phyloP scores from a whole-genome alignment of 2,329 filamentous ascomycete genomes.

The Zymoseptoria brevis region DNA sequence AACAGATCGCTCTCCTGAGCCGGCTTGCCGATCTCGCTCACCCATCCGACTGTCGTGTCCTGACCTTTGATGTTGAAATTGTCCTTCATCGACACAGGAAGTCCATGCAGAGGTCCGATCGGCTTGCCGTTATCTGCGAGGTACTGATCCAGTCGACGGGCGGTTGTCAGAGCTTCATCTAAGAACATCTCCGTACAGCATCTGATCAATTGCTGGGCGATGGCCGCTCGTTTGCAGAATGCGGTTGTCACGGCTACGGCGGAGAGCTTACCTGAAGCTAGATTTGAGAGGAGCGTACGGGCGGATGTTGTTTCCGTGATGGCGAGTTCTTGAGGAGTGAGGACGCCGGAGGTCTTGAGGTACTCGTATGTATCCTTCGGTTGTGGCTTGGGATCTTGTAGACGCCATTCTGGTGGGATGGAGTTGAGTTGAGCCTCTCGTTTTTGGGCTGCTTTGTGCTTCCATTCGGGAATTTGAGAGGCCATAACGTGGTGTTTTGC shows the following conservation, averaged over 20 bases:
- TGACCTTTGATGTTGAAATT: constrained; percentile 53
- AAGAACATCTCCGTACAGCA: constrained; percentile 40
- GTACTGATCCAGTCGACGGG: constrained; percentile 19
- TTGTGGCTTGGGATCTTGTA: background rate
- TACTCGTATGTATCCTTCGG: background rate
- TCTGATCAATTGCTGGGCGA: constrained; percentile 40
- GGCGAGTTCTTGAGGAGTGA: constrained; percentile 43
- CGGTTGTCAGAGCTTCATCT: constrained; percentile 34
- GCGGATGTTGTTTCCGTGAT: constrained; percentile 51
- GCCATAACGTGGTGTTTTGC: background rate
- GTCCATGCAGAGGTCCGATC: constrained; percentile 36
- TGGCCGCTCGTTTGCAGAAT: constrained; percentile 42
- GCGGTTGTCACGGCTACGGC: constrained; percentile 25
- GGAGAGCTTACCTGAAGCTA: constrained; percentile 23
- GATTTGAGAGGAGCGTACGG: constrained; percentile 30
- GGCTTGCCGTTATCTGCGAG: constrained; percentile 15
- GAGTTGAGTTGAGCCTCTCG: background rate
- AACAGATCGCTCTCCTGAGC: constrained; percentile 28
- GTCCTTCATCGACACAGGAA: constrained; percentile 53
- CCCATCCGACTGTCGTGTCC: constrained; percentile 54
- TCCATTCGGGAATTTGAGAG: background rate
- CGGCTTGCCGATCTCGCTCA: constrained; percentile 32
- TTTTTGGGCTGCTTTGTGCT: background rate
- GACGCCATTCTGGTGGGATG: background rate
- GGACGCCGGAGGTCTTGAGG: constrained; percentile 37